A percentile compares a stretch with the other conserved stretches of the same genome.
Evolutionary conservation across 2,329 filamentous ascomycete species (phyloP).

Genomic region (Diplodia seriata): DNA sequence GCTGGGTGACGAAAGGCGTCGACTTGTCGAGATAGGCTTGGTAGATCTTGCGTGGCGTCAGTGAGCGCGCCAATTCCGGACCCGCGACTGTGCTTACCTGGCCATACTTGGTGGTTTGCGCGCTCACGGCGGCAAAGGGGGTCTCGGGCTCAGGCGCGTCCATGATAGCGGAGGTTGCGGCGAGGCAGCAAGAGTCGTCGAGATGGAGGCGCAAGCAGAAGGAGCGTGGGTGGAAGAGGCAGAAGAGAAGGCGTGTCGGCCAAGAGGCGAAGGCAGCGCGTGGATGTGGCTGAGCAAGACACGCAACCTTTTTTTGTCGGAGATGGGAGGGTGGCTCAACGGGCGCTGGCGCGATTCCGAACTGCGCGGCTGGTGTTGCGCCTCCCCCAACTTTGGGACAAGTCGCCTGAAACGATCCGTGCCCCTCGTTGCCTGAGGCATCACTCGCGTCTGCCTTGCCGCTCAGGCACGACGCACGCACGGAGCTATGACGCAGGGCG

Average conservation of each 20-base stretch:
- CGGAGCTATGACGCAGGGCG: constrained; percentile 12
- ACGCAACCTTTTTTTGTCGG: constrained; percentile 23
- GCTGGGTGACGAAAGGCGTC: constrained; percentile 85
- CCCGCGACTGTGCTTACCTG: constrained; percentile 62
- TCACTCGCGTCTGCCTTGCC: constrained; percentile 21
- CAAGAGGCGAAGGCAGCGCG: neutral
- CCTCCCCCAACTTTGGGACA: constrained; percentile 29
- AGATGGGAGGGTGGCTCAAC: constrained; percentile 22
- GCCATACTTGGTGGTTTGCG: constrained; percentile 78
- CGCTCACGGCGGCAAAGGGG: constrained; percentile 87
- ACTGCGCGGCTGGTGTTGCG: constrained; percentile 31
- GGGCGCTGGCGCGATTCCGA: constrained; percentile 25
- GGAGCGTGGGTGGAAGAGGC: neutral
- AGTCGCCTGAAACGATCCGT: constrained; percentile 39
- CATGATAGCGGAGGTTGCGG: constrained; percentile 60
- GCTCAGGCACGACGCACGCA: constrained; percentile 3
- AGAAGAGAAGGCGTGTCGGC: neutral
- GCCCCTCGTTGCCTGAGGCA: constrained; percentile 38
- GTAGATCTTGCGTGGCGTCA: constrained; percentile 70
- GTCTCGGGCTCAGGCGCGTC: constrained; percentile 89
- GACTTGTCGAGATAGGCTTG: constrained; percentile 93
- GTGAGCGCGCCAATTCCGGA: neutral
- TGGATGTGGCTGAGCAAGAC: constrained; percentile 13
- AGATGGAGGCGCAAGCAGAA: neutral
- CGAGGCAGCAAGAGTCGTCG: neutral